A percentile compares a stretch with the other conserved stretches of the same genome.
Evolutionary conservation across 306 rosid species (phyloP).

Genomic region (Alnus glutinosa): DNA sequence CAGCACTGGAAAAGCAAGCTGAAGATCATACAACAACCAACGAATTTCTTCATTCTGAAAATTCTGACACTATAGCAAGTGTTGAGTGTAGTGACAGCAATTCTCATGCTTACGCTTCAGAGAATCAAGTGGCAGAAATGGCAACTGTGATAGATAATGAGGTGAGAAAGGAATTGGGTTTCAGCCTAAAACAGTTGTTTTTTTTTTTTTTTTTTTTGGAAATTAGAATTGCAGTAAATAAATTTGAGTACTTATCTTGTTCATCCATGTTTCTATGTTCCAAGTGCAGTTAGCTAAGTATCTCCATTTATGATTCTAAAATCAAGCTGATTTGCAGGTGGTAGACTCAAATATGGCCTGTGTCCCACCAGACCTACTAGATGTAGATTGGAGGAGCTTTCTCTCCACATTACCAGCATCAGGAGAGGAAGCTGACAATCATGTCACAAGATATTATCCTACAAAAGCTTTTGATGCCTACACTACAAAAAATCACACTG

Average conservation of each 20-base stretch:
- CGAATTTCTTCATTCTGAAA: not conserved
- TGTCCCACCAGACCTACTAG: too few species aligned
- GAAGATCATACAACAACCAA: not conserved
- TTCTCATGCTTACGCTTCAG: slow-evolving; percentile 22
- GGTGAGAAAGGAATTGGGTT: slow-evolving; percentile 40
- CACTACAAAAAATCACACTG: too few species aligned
- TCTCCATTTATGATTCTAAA: slow-evolving; percentile 9
- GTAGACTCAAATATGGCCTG: too few species aligned
- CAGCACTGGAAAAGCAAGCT: not conserved
- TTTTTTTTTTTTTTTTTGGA: not conserved
- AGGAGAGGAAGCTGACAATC: too few species aligned
- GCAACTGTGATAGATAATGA: slow-evolving; percentile 5
- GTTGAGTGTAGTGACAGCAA: slow-evolving; percentile 15
- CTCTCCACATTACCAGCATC: too few species aligned
- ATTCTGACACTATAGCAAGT: not conserved
- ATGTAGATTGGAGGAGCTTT: too few species aligned
- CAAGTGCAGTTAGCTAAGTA: too few species aligned
- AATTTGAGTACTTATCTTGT: too few species aligned
- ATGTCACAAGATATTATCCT: not conserved
- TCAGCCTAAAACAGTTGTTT: slow-evolving; percentile 15
- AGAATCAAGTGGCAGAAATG: slow-evolving; percentile 22
- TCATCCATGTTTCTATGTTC: too few species aligned
- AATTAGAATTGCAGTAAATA: not conserved
- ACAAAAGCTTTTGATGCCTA: not conserved
- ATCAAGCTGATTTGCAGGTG: slow-evolving; percentile 36